Conservation (phyloP, 768 basidiomycete species). For the Boletus sp. region DNA sequence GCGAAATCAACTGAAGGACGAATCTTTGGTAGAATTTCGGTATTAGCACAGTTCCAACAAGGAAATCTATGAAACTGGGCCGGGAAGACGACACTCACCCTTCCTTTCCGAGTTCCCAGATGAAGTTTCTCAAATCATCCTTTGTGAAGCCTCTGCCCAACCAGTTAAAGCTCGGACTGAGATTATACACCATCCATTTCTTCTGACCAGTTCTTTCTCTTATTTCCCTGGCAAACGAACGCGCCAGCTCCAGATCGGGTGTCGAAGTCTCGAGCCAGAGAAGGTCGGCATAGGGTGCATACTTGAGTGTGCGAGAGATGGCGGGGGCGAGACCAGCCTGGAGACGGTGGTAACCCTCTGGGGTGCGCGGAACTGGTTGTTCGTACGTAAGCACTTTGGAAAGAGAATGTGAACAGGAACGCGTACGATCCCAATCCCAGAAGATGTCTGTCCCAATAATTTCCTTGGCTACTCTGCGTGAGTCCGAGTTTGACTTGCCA, state of each 20-base stretch:
- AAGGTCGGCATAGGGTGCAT: constrained; percentile 84
- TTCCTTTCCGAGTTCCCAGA: constrained; percentile 90
- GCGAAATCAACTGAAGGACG: constrained; percentile 83
- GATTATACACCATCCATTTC: constrained; percentile 88
- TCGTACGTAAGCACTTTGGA: neutral
- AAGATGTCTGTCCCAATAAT: constrained; percentile 59
- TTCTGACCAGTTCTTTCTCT: constrained; percentile 56
- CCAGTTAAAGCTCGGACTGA: constrained; percentile 96
- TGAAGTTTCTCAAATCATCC: constrained; percentile 73
- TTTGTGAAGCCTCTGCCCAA: constrained; percentile 75
- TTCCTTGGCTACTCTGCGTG: constrained; percentile 69
- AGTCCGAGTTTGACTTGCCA: constrained; percentile 71
- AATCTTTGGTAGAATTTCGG: constrained; percentile 48
- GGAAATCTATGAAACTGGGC: neutral
- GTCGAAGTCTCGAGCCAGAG: constrained; percentile 91
- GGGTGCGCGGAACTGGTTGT: constrained; percentile 72
- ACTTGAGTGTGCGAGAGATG: constrained; percentile 73
- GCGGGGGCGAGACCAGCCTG: constrained; percentile 79
- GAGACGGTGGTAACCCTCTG: constrained; percentile 90
- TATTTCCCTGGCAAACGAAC: constrained; percentile 73
- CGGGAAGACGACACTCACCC: constrained; percentile 43
- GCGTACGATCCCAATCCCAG: constrained; percentile 88
- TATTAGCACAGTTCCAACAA: neutral
- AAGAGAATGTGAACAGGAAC: neutral
- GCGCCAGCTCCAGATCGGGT: constrained; percentile 80